Conservation (phyloP, 768 basidiomycete genomes). For the Exsudoporus frostii region DNA sequence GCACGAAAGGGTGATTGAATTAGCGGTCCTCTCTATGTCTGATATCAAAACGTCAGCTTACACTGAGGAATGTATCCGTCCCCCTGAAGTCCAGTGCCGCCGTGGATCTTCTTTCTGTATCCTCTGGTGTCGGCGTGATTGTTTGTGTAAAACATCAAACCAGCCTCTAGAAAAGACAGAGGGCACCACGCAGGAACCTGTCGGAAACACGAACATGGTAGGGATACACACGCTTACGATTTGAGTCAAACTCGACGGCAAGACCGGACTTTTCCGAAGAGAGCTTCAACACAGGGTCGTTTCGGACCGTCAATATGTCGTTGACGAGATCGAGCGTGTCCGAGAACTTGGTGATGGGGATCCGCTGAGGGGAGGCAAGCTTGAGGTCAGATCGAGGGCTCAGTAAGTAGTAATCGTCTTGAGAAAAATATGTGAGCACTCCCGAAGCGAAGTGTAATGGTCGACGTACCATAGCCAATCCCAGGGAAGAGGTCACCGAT, state of each 20-base stretch:
- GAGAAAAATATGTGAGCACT: background rate
- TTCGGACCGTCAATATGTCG: conserved; percentile 28
- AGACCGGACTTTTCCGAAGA: conserved; percentile 57
- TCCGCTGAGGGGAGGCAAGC: conserved; percentile 43
- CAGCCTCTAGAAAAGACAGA: conserved; percentile 47
- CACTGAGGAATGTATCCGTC: conserved; percentile 60
- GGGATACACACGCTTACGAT: conserved; percentile 48
- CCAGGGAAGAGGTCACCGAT: conserved; percentile 60
- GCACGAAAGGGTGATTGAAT: background rate
- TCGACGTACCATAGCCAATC: conserved; percentile 52
- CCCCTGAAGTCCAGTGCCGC: conserved; percentile 59
- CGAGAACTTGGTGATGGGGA: conserved; percentile 42
- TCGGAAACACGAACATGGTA: background rate
- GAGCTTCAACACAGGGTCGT: conserved; percentile 50
- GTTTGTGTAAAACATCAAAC: conserved; percentile 74
- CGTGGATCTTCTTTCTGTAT: conserved; percentile 71
- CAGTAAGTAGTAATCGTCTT: conserved; percentile 69
- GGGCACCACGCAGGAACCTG: background rate
- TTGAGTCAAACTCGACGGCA: conserved; percentile 58
- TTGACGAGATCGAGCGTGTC: conserved; percentile 43
- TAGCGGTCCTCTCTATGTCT: background rate
- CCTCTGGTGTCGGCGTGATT: conserved; percentile 45
- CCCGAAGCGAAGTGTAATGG: background rate
- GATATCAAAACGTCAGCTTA: conserved; percentile 31
- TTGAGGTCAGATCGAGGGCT: conserved; percentile 33